These are phyloP conservation scores for Rhodosporidiobolus sp. DNA, from an alignment of 768 basidiomycete genomes.

Conservation along the genomic window DNA sequence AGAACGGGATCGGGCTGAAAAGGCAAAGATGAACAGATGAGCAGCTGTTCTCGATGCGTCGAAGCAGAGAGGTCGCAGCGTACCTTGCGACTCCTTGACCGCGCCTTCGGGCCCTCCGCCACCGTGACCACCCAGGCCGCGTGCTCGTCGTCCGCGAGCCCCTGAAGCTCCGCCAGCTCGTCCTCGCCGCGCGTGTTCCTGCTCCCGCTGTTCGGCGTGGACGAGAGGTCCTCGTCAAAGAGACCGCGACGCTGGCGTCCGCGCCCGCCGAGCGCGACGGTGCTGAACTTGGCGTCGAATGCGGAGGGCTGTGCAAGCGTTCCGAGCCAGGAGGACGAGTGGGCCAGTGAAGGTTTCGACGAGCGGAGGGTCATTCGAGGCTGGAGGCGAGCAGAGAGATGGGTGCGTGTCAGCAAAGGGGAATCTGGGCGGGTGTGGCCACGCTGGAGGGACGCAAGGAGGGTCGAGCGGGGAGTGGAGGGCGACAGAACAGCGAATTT, in stretches of 20 bases:
- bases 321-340: slow-evolving; percentile 10
- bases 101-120: slow-evolving; percentile 55
- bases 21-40: not conserved
- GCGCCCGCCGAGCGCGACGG: slow-evolving; percentile 13
- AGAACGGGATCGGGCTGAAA: slow-evolving; percentile 41
- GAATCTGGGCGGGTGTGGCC: no score
- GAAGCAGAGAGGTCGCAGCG: slow-evolving; percentile 49
- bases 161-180: slow-evolving; percentile 7
- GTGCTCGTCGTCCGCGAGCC: slow-evolving; percentile 52
- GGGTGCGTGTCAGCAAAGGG: no score
- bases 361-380: no score
- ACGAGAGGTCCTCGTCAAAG: slow-evolving; percentile 10
- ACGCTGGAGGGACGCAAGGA: no score
- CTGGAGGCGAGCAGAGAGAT: no score
- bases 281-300: slow-evolving; percentile 17
- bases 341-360: no score
- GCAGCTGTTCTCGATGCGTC: not conserved
- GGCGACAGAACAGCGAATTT: no score
- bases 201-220: not conserved
- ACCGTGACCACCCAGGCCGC: slow-evolving; percentile 85
- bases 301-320: slow-evolving; percentile 7
- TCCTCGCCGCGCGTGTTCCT: not conserved
- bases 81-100: slow-evolving; percentile 55
- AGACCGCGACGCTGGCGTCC: not conserved
- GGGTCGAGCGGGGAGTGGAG: no score